phyloP scores from a whole-genome alignment of 352 stramenopile species.

The Phytophthora citricola region DNA sequence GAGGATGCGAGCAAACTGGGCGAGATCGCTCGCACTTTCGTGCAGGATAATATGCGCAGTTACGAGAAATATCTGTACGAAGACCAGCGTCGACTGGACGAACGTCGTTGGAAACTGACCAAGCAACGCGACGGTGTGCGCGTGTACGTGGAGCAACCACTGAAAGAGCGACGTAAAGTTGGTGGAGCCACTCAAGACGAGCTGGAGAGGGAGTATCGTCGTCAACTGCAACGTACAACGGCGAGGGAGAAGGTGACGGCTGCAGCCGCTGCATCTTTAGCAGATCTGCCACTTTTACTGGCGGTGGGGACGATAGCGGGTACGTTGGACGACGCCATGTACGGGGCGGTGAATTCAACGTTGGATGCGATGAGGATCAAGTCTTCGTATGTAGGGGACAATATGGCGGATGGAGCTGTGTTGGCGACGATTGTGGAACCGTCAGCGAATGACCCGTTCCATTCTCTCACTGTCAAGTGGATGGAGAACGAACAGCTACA shows the following conservation, averaged over 20 bases:
- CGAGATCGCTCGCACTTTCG: conserved; percentile 41
- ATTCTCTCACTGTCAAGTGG: conserved; percentile 46
- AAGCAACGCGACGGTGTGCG: conserved; percentile 34
- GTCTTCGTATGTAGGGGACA: conserved; percentile 54
- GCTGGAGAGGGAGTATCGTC: conserved; percentile 30
- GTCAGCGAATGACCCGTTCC: conserved; percentile 50
- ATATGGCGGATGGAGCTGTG: conserved; percentile 48
- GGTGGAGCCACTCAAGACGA: conserved; percentile 27
- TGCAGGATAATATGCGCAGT: conserved; percentile 32
- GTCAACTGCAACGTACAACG: conserved; percentile 12
- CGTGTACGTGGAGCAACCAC: conserved; percentile 37
- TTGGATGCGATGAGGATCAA: conserved; percentile 43
- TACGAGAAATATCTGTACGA: conserved; percentile 39
- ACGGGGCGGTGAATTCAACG: conserved; percentile 42
- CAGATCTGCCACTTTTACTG: conserved; percentile 37
- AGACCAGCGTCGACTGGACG: conserved; percentile 35
- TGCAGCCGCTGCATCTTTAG: conserved; percentile 27
- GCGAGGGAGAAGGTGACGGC: conserved; percentile 23
- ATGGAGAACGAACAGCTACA: conserved; percentile 41
- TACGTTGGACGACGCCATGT: conserved; percentile 52
- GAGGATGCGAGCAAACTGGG: conserved; percentile 31
- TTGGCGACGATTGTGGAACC: conserved; percentile 55
- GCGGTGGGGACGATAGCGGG: conserved; percentile 40
- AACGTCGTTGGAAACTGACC: conserved; percentile 34
- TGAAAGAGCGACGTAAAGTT: conserved; percentile 27